Conservation (phyloP, 225 moss, liverwort and hornwort genomes). For the Thuidium tamariscinum region DNA sequence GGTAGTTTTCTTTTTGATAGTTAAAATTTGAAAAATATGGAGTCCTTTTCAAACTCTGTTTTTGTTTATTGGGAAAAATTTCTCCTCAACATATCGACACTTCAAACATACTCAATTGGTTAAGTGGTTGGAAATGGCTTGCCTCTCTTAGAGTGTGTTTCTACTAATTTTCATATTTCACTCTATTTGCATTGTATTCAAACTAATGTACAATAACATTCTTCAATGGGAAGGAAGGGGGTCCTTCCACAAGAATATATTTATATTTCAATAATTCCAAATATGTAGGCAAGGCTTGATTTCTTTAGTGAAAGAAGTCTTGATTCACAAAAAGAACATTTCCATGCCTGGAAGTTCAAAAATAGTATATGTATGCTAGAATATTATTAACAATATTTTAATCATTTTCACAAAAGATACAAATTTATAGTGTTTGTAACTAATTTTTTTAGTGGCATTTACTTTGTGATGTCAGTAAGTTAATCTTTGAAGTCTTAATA, state of each 20-base stretch:
- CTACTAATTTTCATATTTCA: background rate
- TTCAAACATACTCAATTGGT: no score
- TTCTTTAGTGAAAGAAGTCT: background rate
- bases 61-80: no score
- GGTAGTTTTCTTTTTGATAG: no score
- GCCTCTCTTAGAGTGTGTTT: no score
- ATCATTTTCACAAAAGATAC: background rate
- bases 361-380: background rate
- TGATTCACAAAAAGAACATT: no score
- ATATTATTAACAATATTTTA: background rate
- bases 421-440: background rate
- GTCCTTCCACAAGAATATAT: no score
- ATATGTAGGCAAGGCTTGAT: background rate
- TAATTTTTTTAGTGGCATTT: background rate
- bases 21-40: no score
- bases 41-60: no score
- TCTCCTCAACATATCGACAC: no score
- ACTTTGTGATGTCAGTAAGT: background rate
- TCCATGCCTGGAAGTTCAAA: background rate
- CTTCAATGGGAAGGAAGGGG: accelerated
- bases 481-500: no score
- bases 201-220: background rate
- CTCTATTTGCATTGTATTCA: background rate
- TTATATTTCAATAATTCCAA: background rate
- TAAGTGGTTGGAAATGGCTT: no score